Evolutionary conservation across 208 protist genomes (phyloP).

Genomic region (Leishmania tropica): DNA sequence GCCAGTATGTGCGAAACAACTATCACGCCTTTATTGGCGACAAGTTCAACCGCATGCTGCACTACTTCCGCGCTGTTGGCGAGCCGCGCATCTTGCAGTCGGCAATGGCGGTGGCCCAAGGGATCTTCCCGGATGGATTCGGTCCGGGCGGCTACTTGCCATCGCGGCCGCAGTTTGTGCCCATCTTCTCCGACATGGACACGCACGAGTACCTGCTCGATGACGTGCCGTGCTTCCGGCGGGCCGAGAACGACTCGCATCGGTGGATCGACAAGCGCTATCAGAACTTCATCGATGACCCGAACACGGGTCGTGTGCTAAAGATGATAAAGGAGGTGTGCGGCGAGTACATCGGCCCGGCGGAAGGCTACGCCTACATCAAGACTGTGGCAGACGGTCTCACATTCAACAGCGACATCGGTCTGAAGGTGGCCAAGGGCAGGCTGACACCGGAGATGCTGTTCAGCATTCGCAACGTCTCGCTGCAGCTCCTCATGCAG

Average conservation of each 20-base stretch:
- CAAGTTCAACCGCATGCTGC: conserved; percentile 74
- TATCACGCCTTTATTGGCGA: conserved; percentile 67
- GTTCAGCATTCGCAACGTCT: conserved; percentile 71
- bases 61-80: conserved; percentile 86
- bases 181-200: conserved; percentile 87
- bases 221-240: conserved; percentile 83
- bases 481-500: conserved; percentile 68
- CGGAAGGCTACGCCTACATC: conserved; percentile 54
- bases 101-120: conserved; percentile 72
- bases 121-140: conserved; percentile 81
- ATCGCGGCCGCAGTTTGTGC: conserved; percentile 76
- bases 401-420: conserved; percentile 79
- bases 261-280: conserved; percentile 62
- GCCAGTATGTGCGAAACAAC: conserved; percentile 55
- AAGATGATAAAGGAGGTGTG: conserved; percentile 61
- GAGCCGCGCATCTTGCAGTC: conserved; percentile 87
- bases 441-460: conserved; percentile 52
- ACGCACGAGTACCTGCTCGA: conserved; percentile 88
- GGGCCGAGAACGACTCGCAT: conserved; percentile 70
- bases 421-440: conserved; percentile 56
- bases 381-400: conserved; percentile 84
- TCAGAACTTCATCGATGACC: conserved; percentile 41
- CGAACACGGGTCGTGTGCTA: conserved; percentile 45
- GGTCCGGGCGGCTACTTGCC: conserved; percentile 75
- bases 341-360: conserved; percentile 36